Base-by-base conservation (phyloP, 768 basidiomycete species). In the Filobasidium floriforme region DNA sequence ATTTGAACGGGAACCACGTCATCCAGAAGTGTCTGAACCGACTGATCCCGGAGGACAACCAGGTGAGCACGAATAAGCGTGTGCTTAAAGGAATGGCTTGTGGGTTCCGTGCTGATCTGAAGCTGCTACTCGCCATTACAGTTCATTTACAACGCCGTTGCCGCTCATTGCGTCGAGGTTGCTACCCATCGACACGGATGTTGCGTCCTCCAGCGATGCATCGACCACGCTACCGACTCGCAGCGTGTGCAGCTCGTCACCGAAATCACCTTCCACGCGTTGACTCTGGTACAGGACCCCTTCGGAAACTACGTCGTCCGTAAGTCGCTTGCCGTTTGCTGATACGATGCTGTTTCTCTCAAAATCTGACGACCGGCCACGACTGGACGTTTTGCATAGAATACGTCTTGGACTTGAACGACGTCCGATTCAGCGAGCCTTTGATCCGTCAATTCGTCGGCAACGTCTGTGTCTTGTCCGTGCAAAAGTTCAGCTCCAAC, bases 111-210 rank as follows among this genome's bases (percentile, higher is more conserved):
- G 18, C n/a, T 43, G 14, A 19, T 9, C 37, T 52, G 62, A 14
- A 44, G 12, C 37, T 46, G 44, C 7, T 28, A n/a, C 1, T 28
- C 49, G 68, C 7, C 15, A 59, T 29, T 24, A 19, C 26, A 92
- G 88, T 98, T 98, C 81, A 99, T 99, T 74, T 99, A 98, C 81
- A 98, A 98, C 73, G 94, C 96, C 65, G 94, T 99, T 41, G 96
- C 96, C 29, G 90, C 91, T 41, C 97, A 98, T 80, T 96, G 96
- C 74, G 92, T 99, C 62, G 96, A 99, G 80, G 96, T 99, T 69
- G 96, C 96, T 32, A 79, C 79, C 9, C 79, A 79, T 69, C 75
- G 77, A 69, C 96, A 99, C 75, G 96, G 96, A 18, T 98, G 96
- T 80, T 99, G 96, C 78, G 96, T 99, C 62, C 82, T 99, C 52